Percentiles rank a stretch among this genome's conserved stretches.
Conservation (phyloP, 2,329 filamentous ascomycete genomes). For the Lachnellula occidentalis region DNA sequence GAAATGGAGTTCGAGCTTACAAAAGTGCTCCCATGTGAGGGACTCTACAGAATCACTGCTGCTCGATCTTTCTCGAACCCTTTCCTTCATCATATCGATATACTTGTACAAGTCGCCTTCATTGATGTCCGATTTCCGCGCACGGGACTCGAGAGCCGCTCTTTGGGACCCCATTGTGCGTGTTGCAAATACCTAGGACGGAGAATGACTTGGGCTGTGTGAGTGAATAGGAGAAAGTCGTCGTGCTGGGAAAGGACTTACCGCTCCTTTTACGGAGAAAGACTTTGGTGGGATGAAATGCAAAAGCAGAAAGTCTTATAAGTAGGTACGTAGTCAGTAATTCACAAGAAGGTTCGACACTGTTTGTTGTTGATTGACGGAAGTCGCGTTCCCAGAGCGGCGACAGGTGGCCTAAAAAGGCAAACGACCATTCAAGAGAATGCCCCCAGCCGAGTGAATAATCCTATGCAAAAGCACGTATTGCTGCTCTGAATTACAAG, state of each 20-base stretch:
- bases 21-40: conserved; percentile 8
- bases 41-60: conserved; percentile 4
- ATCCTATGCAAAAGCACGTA: too few relatives aligned
- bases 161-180: background rate
- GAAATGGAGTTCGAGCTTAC: background rate
- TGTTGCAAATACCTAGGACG: background rate
- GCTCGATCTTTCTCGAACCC: background rate
- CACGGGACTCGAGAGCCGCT: background rate
- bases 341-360: background rate
- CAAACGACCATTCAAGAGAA: background rate
- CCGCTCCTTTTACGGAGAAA: background rate
- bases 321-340: background rate
- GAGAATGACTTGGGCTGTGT: background rate
- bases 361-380: too few relatives aligned
- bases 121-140: background rate
- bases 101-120: background rate
- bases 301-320: background rate
- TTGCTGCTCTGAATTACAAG: too few relatives aligned
- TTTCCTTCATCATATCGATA: background rate
- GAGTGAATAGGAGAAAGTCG: background rate
- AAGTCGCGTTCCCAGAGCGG: background rate
- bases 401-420: background rate
- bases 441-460: background rate
- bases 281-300: too few relatives aligned
- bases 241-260: background rate